These are phyloP conservation scores for Mrakiaceae sp. DNA, from an alignment of 1,284 basidiomycete genomes.

Conservation along the genomic window DNA sequence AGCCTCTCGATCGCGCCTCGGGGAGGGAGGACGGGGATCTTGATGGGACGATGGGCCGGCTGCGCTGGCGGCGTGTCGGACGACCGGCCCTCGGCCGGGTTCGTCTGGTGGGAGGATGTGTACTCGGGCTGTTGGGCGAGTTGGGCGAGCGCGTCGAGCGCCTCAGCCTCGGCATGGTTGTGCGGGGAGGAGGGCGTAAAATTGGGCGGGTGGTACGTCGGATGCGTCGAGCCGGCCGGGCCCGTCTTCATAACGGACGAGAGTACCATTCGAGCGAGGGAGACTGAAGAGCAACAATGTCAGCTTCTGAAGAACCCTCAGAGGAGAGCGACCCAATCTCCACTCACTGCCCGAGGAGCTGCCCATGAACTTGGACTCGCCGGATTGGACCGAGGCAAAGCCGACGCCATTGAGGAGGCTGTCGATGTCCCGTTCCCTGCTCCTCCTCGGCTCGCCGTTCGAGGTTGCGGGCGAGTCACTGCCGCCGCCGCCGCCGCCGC, in stretches of 20 bases:
- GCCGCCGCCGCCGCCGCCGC: background rate
- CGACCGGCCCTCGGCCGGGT: background rate
- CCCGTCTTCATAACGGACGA: constrained; percentile 18
- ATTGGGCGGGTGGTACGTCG: constrained; percentile 11
- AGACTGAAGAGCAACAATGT: background rate
- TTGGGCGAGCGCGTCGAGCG: constrained; percentile 17
- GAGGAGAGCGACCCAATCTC: background rate
- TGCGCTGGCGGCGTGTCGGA: background rate
- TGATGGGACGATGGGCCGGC: constrained; percentile 16
- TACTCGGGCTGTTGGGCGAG: constrained; percentile 16
- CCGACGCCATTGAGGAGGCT: constrained; percentile 16
- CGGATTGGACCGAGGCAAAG: constrained; percentile 10
- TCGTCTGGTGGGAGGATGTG: background rate
- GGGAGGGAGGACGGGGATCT: constrained; percentile 34
- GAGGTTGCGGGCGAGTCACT: background rate
- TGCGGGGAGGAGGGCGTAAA: constrained; percentile 2
- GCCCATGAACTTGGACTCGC: constrained; percentile 16
- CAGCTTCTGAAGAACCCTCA: no score
- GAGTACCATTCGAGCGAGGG: constrained; percentile 16
- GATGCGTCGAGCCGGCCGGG: constrained; percentile 17
- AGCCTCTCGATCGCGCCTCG: constrained; percentile 36
- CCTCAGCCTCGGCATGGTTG: constrained; percentile 15
- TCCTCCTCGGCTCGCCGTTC: background rate
- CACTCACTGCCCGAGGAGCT: constrained; percentile 14
- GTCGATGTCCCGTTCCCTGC: constrained; percentile 9